Base-by-base conservation (phyloP, 2,329 filamentous ascomycete species). In the Calycina herbarum region DNA sequence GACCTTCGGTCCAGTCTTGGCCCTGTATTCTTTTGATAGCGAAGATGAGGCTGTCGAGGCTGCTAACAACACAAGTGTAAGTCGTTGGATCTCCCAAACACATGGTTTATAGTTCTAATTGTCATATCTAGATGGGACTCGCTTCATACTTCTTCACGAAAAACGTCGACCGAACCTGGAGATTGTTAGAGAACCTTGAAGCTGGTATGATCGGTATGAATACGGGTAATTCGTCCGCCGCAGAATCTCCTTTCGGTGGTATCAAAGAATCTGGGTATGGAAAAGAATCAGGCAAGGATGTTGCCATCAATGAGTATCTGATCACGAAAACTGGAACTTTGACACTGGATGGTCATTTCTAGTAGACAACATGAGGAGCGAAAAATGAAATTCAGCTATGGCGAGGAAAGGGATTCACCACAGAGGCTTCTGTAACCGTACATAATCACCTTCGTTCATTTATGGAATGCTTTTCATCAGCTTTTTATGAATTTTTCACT, bases 141-240 rank as follows among this genome's bases (percentile, higher is more conserved):
- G 88, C 88, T 7, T 87, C 85, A 48, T 90, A 90, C 71, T 85
- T 85, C 67, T 90, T 90, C 76, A 90, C 88, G 0, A 89, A 88
- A 78, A 86, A 89, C 71, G 78, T 90, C 5, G 86, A 89, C 73
- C 85, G 87, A 0, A 81, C 86, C 61, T 89, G 87, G 85, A 80
- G 88, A 66, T 77, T 90, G 73, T 78, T 90, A 64, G 88, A 91
- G 79, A 88, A 85, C 69, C 75, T 91, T 40, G 87, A 90, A 74
- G 87, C 88, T 4, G 88, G 87, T 3, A 90, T 90, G 88, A 87
- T 90, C 72, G 88, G 87, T 15, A 78, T 88, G 77, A 88, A 88
- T 70, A 86, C 83, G 64, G 83, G 85, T 80, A 74, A 89, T 71
- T 80, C 82, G n/a, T 89, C 86, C 1, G 86, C 87, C 1, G 87